A percentile compares a stretch with the other conserved stretches of the same genome.
These are phyloP conservation scores for Moesziomyces antarcticus DNA, from an alignment of 1,284 basidiomycete species.

Conservation along the genomic window DNA sequence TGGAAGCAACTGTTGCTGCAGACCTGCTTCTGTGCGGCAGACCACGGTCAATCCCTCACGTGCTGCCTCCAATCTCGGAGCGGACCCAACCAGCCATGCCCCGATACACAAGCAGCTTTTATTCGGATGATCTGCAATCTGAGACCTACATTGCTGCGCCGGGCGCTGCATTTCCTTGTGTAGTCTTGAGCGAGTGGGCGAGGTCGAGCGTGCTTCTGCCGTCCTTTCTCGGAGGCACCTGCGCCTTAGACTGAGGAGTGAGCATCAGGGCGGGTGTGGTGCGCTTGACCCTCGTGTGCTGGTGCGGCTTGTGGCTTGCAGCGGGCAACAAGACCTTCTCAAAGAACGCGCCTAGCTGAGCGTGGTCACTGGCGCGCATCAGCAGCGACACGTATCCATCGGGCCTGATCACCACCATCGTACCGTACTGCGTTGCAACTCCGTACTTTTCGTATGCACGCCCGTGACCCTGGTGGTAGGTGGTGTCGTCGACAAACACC, in stretches of 20 bases:
- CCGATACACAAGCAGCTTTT: no score
- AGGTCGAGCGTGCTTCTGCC: constrained; percentile 5
- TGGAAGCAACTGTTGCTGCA: no score
- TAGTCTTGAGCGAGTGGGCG: background rate
- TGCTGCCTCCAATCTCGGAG: no score
- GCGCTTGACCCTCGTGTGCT: constrained; percentile 28
- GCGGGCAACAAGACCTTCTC: constrained; percentile 15
- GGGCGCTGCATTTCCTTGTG: background rate
- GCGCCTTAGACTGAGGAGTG: background rate
- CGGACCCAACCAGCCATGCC: no score
- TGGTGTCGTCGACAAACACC: constrained; percentile 36
- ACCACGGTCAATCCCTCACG: no score
- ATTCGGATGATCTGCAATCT: no score
- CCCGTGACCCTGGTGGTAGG: constrained; percentile 37
- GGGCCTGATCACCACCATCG: constrained; percentile 32
- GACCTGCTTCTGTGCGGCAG: no score
- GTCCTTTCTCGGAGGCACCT: constrained; percentile 5
- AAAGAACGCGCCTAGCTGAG: constrained; percentile 24
- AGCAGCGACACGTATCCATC: constrained; percentile 40
- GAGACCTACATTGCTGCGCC: background rate
- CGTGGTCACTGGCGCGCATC: constrained; percentile 7
- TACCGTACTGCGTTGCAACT: constrained; percentile 14
- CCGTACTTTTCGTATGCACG: constrained; percentile 34
- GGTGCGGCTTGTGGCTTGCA: constrained; percentile 11
- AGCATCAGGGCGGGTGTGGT: constrained; percentile 18